Evolutionary conservation across 352 stramenopile species (phyloP).

Genomic region (Sclerospora graminicola): DNA sequence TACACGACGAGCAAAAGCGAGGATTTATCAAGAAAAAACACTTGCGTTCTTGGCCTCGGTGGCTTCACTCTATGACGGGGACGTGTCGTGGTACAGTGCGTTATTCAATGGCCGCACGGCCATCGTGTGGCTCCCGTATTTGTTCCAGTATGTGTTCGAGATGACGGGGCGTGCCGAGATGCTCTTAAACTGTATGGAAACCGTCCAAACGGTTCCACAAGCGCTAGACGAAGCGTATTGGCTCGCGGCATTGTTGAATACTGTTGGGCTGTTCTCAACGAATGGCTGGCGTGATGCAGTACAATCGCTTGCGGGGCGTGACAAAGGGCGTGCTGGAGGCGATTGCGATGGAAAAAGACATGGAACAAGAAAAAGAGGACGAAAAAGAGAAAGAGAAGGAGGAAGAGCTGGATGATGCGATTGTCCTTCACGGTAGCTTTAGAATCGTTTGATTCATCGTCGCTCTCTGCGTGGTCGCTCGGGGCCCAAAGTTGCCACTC

Average conservation of each 20-base stretch:
- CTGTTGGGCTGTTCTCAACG: slow-evolving; percentile 23
- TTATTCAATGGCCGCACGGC: slow-evolving; percentile 17
- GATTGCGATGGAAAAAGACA: too few species aligned
- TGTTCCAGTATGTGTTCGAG: slow-evolving; percentile 26
- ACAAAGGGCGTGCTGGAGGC: too few species aligned
- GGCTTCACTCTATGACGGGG: slow-evolving; percentile 23
- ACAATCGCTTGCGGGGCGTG: too few species aligned
- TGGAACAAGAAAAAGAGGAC: too few species aligned
- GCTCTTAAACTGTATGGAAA: slow-evolving; percentile 15
- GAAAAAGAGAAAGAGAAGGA: too few species aligned
- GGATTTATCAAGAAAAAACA: slow-evolving; percentile 23
- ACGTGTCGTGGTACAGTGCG: slow-evolving; percentile 12
- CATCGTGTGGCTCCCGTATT: slow-evolving; percentile 23
- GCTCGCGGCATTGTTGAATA: slow-evolving; percentile 22
- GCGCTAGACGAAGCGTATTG: slow-evolving; percentile 21
- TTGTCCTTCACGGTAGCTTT: too few species aligned
- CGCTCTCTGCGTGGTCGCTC: too few species aligned
- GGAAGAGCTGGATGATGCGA: too few species aligned
- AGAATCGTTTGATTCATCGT: too few species aligned
- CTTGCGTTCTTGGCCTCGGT: slow-evolving; percentile 15
- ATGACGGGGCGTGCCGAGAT: slow-evolving; percentile 11
- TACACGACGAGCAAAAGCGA: slow-evolving; percentile 16
- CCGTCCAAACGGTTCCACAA: slow-evolving; percentile 3
- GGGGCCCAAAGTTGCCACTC: too few species aligned
- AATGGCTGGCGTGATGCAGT: too few species aligned